phyloP scores from a whole-genome alignment of 2,329 filamentous ascomycete species.

The Aspergillus chevalieri region DNA sequence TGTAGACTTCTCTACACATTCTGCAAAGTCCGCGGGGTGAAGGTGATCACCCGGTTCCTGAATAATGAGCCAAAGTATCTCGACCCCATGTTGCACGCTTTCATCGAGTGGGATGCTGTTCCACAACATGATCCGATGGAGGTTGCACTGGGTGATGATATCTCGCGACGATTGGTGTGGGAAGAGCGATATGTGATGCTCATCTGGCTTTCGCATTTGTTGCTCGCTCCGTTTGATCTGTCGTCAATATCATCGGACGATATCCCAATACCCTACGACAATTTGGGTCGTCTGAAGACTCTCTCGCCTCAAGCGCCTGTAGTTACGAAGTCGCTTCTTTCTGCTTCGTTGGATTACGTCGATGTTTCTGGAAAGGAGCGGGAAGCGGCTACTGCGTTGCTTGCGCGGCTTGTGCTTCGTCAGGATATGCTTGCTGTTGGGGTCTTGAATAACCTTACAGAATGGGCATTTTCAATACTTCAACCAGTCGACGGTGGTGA shows the following conservation, averaged over 20 bases:
- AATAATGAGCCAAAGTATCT: constrained; percentile 84
- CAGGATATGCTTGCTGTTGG: constrained; percentile 79
- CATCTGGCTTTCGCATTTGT: constrained; percentile 77
- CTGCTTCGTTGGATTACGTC: constrained; percentile 66
- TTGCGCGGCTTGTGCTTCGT: constrained; percentile 76
- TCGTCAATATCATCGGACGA: constrained; percentile 64
- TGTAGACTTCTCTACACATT: constrained; percentile 79
- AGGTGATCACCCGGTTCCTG: constrained; percentile 84
- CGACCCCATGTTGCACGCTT: constrained; percentile 68
- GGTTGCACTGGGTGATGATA: constrained; percentile 8
- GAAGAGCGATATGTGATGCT: constrained; percentile 82
- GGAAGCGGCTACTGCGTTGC: constrained; percentile 74
- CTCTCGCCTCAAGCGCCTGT: constrained; percentile 60
- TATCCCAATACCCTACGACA: constrained; percentile 31
- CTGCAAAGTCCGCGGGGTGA: constrained; percentile 90
- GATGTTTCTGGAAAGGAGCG: constrained; percentile 75
- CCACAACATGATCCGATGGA: constrained; percentile 9
- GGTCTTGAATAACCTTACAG: constrained; percentile 60
- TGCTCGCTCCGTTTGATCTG: constrained; percentile 85
- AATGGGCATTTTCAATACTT: constrained; percentile 64
- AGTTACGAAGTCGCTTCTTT: constrained; percentile 64
- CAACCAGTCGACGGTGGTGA: constrained; percentile 37
- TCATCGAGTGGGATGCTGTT: constrained; percentile 54
- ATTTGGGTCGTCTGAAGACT: constrained; percentile 21
- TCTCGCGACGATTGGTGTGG: constrained; percentile 58